A percentile compares a stretch with the other conserved stretches of the same genome.
Evolutionary conservation across 495 filamentous ascomycete species (phyloP).

Genomic region (Glutinoglossum americanum): DNA sequence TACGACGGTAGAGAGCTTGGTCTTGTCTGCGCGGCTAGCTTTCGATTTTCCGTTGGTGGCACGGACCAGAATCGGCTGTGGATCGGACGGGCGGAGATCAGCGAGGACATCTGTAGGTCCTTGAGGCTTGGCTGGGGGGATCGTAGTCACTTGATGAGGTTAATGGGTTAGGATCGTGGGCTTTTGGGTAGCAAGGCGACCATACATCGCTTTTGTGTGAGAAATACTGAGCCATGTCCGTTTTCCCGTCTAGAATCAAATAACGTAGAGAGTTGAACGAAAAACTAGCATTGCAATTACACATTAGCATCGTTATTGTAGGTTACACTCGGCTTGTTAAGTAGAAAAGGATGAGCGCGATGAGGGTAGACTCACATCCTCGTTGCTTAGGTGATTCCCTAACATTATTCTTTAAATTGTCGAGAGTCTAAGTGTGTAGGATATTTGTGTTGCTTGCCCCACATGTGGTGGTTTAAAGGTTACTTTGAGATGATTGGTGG

Average conservation of each 20-base stretch:
- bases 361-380: constrained; percentile 34
- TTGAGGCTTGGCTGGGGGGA: constrained; percentile 10
- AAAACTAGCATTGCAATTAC: constrained; percentile 56
- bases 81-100: constrained; percentile 26
- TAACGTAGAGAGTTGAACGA: constrained; percentile 51
- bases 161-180: background rate
- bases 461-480: too few species aligned
- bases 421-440: background rate
- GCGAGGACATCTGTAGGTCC: background rate
- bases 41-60: constrained; percentile 58
- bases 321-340: background rate
- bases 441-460: constrained; percentile 26
- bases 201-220: constrained; percentile 68
- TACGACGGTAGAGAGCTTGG: constrained; percentile 74
- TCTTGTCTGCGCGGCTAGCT: constrained; percentile 28
- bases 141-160: background rate
- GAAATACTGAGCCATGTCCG: constrained; percentile 53
- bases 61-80: constrained; percentile 57
- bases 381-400: constrained; percentile 38
- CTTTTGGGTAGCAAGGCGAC: background rate
- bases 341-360: background rate
- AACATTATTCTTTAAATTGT: constrained; percentile 20
- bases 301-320: background rate
- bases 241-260: constrained; percentile 46
- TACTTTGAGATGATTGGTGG: too few species aligned